These are phyloP conservation scores for Rauvolfia tetraphylla DNA, from an alignment of 257 asterid genomes.

Conservation along the genomic window DNA sequence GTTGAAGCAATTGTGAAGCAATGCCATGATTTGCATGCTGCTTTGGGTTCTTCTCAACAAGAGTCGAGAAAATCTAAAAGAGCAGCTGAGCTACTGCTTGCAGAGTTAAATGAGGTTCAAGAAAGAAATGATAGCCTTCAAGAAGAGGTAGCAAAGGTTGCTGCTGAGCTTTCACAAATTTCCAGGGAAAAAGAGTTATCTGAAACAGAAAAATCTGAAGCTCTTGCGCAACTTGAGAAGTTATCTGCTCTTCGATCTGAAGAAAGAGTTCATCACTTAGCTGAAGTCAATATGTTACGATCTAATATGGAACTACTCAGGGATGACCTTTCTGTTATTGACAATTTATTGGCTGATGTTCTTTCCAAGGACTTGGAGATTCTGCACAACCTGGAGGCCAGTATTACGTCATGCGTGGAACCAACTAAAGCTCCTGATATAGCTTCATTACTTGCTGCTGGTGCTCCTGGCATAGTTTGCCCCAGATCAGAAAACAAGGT, in stretches of 20 bases:
- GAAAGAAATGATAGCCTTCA: conserved; percentile 90
- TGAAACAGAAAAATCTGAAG: conserved; percentile 63
- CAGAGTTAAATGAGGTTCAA: conserved; percentile 96
- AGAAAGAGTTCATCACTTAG: conserved; percentile 61
- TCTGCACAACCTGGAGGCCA: conserved; percentile 46
- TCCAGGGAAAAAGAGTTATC: conserved; percentile 59
- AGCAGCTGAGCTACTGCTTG: conserved; percentile 87
- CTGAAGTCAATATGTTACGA: conserved; percentile 55
- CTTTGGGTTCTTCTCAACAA: conserved; percentile 49
- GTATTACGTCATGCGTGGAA: conserved; percentile 45
- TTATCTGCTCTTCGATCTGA: conserved; percentile 47
- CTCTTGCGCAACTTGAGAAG: conserved; percentile 60
- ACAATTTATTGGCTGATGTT: conserved; percentile 52
- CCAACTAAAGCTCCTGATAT: conserved; percentile 28
- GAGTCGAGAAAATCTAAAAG: conserved; percentile 81
- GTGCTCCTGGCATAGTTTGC: conserved; percentile 26
- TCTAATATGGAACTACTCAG: conserved; percentile 49
- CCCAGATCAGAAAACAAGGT: conserved; percentile 56
- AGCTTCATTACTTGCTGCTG: conserved; percentile 34
- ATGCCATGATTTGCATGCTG: conserved; percentile 44
- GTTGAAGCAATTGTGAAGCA: conserved; percentile 45
- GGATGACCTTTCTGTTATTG: conserved; percentile 50
- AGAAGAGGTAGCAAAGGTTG: conserved; percentile 69
- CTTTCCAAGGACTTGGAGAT: conserved; percentile 68
- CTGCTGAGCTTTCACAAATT: conserved; percentile 52